Percentiles rank a stretch among this genome's conserved stretches.
Evolutionary conservation across 2,329 filamentous ascomycete genomes (phyloP).

Genomic region (Thielaviopsis cerberus): DNA sequence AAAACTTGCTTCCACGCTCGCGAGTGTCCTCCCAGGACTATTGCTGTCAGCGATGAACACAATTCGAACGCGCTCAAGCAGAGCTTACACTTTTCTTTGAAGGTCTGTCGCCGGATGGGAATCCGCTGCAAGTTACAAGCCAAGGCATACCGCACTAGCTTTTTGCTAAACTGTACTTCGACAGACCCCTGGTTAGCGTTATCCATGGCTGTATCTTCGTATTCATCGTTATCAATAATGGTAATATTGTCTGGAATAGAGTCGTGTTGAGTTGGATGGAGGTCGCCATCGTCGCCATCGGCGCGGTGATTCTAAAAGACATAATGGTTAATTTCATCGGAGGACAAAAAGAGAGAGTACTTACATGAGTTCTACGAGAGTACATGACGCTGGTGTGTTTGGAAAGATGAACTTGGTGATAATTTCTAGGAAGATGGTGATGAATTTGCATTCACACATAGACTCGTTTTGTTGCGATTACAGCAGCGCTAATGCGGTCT

Average conservation of each 20-base stretch:
- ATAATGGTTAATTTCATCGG: background rate
- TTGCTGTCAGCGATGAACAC: too few relatives aligned
- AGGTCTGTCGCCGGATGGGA: slow-evolving; percentile 41
- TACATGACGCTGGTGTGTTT: background rate
- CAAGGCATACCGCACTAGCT: slow-evolving; percentile 48
- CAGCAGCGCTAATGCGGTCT: background rate
- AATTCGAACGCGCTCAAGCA: too few relatives aligned
- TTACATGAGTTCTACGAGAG: background rate
- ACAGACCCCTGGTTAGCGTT: slow-evolving; percentile 21
- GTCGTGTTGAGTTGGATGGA: background rate
- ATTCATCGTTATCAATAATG: slow-evolving; percentile 13
- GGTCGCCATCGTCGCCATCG: background rate
- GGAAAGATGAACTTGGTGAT: background rate
- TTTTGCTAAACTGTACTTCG: slow-evolving; percentile 28
- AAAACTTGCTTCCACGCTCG: slow-evolving; percentile 64
- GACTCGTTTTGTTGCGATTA: background rate
- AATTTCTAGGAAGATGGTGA: background rate
- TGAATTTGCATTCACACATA: background rate
- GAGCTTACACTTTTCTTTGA: slow-evolving; percentile 40
- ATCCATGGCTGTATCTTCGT: slow-evolving; percentile 14
- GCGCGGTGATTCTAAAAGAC: background rate
- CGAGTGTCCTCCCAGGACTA: slow-evolving; percentile 54
- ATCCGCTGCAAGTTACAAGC: slow-evolving; percentile 46
- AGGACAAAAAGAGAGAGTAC: background rate
- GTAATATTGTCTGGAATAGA: slow-evolving; percentile 6